phyloP scores from a whole-genome alignment of 225 moss, liverwort and hornwort species.

The Marchantia paleacea region DNA sequence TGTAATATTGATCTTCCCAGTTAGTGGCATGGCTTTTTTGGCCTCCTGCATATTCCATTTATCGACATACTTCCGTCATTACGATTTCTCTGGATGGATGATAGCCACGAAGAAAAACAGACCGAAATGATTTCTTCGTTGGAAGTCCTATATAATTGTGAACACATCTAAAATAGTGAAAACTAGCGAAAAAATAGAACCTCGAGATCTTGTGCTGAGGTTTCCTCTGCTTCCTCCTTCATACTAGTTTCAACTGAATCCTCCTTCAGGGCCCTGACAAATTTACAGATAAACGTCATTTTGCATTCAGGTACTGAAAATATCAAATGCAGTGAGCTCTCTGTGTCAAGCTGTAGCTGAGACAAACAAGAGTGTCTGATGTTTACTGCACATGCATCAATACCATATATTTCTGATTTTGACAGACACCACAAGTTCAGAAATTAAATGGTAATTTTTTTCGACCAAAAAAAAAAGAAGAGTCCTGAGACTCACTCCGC shows the following conservation, averaged over 20 bases:
- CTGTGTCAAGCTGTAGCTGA: neutral
- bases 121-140: too few species aligned
- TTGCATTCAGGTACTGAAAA: neutral
- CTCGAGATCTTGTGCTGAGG: constrained; percentile 83
- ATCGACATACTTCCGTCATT: neutral
- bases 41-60: constrained; percentile 61
- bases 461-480: neutral
- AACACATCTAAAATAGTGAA: neutral
- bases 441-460: neutral
- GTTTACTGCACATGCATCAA: too few species aligned
- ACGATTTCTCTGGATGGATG: neutral
- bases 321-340: neutral
- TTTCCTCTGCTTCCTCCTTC: constrained; percentile 65
- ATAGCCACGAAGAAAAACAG: too few species aligned
- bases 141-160: too few species aligned
- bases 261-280: constrained; percentile 44
- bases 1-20: constrained; percentile 78
- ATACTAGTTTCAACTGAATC: constrained; percentile 33
- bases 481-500: constrained; percentile 34
- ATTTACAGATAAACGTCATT: constrained; percentile 2
- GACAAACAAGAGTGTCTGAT: neutral
- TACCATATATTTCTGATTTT: too few species aligned
- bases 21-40: constrained; percentile 79
- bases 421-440: neutral
- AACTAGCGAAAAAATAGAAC: constrained; percentile 25